Evolutionary conservation across 768 basidiomycete species (phyloP).

Genomic region (Tubosaeta sp.): DNA sequence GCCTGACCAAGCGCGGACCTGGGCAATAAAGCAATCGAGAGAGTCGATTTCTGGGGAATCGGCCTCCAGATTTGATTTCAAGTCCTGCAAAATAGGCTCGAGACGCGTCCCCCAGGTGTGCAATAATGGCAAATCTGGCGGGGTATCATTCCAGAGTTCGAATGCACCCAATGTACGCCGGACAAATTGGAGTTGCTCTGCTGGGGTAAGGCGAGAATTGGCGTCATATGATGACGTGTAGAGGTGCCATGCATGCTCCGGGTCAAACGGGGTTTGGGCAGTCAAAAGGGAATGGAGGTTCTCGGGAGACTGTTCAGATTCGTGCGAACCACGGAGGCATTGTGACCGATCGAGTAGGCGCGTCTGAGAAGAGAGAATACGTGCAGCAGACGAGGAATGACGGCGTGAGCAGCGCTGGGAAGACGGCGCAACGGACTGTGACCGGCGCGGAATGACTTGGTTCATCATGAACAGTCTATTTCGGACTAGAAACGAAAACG

Average conservation of each 20-base stretch:
- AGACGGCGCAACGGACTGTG: slow-evolving; percentile 10
- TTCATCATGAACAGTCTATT: slow-evolving; percentile 36
- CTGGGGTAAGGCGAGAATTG: slow-evolving; percentile 12
- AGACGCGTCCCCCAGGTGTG: slow-evolving; percentile 37
- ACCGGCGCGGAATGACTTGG: slow-evolving; percentile 30
- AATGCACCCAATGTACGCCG: slow-evolving; percentile 19
- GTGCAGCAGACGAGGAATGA: slow-evolving; percentile 22
- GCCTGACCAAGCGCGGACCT: slow-evolving; percentile 35
- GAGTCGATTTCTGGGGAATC: slow-evolving; percentile 15
- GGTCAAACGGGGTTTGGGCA: slow-evolving; percentile 24
- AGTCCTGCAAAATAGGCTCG: slow-evolving; percentile 27
- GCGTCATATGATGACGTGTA: slow-evolving; percentile 26
- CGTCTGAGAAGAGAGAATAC: slow-evolving; percentile 10
- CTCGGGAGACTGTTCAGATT: slow-evolving; percentile 5
- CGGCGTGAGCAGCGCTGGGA: slow-evolving; percentile 20
- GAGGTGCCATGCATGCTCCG: slow-evolving; percentile 39
- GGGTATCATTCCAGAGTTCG: slow-evolving; percentile 11
- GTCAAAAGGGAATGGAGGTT: slow-evolving; percentile 19
- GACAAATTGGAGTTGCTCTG: slow-evolving; percentile 26
- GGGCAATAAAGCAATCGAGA: slow-evolving; percentile 29
- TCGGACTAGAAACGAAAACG: slow-evolving; percentile 20
- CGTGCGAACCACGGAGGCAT: slow-evolving; percentile 1
- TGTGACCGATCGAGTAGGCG: slow-evolving; percentile 8
- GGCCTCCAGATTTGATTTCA: slow-evolving; percentile 22
- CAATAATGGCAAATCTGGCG: slow-evolving; percentile 19